These are phyloP conservation scores for Pichia deserticola DNA, from an alignment of 805 yeast genomes.

Conservation along the genomic window DNA sequence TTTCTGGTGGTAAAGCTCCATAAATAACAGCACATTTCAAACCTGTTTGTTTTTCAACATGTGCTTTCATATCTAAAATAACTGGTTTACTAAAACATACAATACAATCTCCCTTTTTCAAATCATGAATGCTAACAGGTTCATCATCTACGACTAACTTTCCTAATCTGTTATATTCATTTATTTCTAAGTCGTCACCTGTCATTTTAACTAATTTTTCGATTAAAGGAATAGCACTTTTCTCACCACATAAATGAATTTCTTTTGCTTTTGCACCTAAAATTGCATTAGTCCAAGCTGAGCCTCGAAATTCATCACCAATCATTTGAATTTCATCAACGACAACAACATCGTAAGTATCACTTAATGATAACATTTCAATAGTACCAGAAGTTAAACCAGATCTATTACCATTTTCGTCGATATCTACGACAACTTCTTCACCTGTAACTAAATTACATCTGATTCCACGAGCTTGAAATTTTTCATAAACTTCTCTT, in stretches of 20 bases:
- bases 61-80: constrained; percentile 61
- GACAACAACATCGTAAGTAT: constrained; percentile 75
- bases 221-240: constrained; percentile 67
- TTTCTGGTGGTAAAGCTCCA: constrained; percentile 95
- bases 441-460: constrained; percentile 96
- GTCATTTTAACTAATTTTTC: constrained; percentile 52
- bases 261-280: constrained; percentile 82
- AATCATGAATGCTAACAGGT: constrained; percentile 31
- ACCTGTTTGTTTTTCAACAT: constrained; percentile 57
- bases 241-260: constrained; percentile 91
- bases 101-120: constrained; percentile 77
- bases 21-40: constrained; percentile 81
- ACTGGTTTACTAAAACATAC: constrained; percentile 76
- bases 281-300: constrained; percentile 91
- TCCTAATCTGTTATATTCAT: constrained; percentile 69
- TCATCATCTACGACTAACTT: constrained; percentile 48
- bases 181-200: constrained; percentile 74
- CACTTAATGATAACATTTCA: constrained; percentile 77
- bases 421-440: constrained; percentile 68
- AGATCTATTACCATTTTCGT: constrained; percentile 65
- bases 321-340: constrained; percentile 97
- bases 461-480: constrained; percentile 53
- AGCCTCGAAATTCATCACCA: constrained; percentile 69
- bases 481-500: constrained; percentile 81
- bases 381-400: constrained; percentile 80